phyloP scores from a whole-genome alignment of 2,329 filamentous ascomycete genomes.

The Triangularia setosa region DNA sequence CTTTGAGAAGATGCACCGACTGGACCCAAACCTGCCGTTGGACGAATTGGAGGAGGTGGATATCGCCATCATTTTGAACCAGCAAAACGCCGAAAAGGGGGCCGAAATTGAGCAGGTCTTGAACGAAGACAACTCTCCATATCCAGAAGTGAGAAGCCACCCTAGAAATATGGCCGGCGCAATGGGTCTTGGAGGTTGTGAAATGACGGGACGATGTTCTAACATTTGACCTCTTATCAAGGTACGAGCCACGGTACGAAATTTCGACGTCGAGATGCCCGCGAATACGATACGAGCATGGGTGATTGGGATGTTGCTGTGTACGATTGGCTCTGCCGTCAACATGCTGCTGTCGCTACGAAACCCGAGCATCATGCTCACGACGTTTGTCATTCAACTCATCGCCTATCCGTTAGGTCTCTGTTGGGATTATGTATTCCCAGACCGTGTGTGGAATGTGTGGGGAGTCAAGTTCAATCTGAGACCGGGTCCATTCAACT shows the following conservation, averaged over 20 bases:
- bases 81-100: conserved; percentile 53
- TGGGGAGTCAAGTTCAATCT: conserved; percentile 54
- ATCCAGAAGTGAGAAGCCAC: conserved; percentile 52
- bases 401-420: conserved; percentile 57
- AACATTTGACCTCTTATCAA: conserved; percentile 32
- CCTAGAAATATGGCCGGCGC: not conserved
- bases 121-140: conserved; percentile 63
- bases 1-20: conserved; percentile 57
- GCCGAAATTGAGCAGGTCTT: conserved; percentile 54
- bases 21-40: conserved; percentile 63
- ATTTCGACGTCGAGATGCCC: conserved; percentile 61
- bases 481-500: conserved; percentile 55
- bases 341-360: conserved; percentile 60
- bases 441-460: conserved; percentile 47
- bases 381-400: conserved; percentile 60
- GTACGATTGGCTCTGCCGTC: conserved; percentile 58
- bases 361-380: conserved; percentile 56
- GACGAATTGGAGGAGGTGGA: conserved; percentile 60
- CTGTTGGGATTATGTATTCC: conserved; percentile 53
- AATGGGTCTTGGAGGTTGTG: not conserved
- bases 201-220: conserved; percentile 6
- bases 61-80: conserved; percentile 51
- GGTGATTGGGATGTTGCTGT: conserved; percentile 57
- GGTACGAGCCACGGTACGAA: conserved; percentile 62
- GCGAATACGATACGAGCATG: conserved; percentile 62